Evolutionary conservation across 495 filamentous ascomycete genomes (phyloP).

Genomic region (Podospora bellae-mahoneyi): DNA sequence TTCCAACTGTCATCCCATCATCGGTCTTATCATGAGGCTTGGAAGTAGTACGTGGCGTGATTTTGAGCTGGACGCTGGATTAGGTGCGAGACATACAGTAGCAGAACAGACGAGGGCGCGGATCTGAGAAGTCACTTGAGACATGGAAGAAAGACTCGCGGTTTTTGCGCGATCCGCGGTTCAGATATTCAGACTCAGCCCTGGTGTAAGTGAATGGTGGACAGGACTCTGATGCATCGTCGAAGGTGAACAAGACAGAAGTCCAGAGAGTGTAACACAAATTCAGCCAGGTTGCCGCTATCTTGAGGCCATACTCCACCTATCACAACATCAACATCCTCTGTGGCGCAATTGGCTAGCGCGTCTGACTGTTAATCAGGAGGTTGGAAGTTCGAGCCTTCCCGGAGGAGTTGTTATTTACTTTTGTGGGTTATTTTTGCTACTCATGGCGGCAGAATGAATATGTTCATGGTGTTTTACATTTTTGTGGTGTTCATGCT

Average conservation of each 20-base stretch:
- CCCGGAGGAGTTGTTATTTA: constrained; percentile 20
- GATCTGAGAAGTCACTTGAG: neutral
- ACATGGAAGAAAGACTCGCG: neutral
- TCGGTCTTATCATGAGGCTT: neutral
- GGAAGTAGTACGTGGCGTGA: neutral
- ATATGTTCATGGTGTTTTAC: neutral
- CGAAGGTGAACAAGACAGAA: neutral
- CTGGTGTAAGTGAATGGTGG: neutral
- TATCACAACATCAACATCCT: constrained; percentile 5
- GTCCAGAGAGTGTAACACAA: neutral
- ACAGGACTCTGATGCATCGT: neutral
- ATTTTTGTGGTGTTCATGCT: neutral
- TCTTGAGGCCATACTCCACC: neutral
- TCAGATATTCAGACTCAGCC: neutral
- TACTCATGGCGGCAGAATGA: neutral
- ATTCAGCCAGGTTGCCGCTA: neutral
- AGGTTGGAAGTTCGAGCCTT: constrained; percentile 22
- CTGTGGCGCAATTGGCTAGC: constrained; percentile 26
- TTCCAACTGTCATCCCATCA: constrained; percentile 16
- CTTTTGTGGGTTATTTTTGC: neutral
- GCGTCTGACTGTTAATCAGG: constrained; percentile 20
- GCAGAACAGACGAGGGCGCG: neutral
- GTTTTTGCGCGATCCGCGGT: neutral
- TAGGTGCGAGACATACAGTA: neutral
- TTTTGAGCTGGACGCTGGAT: neutral